Evolutionary conservation across 345 rosid species (phyloP).

Genomic region (Euphorbia lathyris): DNA sequence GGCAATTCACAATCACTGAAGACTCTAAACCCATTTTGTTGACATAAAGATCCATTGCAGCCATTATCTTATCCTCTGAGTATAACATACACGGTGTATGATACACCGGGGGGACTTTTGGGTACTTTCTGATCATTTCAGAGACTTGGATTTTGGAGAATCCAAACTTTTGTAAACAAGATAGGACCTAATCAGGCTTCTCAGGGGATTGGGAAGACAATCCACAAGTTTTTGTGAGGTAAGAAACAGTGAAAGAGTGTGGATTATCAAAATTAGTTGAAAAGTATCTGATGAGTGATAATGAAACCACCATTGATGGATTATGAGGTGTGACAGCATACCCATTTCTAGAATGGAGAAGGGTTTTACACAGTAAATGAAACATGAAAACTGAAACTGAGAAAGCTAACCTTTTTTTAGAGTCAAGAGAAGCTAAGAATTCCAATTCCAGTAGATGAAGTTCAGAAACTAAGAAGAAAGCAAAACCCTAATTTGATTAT

Average conservation of each 20-base stretch:
- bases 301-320: not conserved
- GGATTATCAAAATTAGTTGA: not conserved
- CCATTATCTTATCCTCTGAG: too few relatives aligned
- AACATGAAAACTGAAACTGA: not conserved
- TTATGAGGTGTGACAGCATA: not conserved
- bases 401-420: not conserved
- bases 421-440: not conserved
- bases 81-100: too few relatives aligned
- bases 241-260: constrained; percentile 30
- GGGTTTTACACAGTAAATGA: not conserved
- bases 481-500: too few relatives aligned
- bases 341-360: not conserved
- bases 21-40: constrained; percentile 38
- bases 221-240: constrained; percentile 34
- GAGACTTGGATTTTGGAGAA: constrained; percentile 30
- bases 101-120: not conserved
- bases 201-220: constrained; percentile 26
- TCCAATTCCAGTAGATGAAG: not conserved
- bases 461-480: too few relatives aligned
- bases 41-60: too few relatives aligned
- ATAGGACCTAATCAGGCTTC: constrained; percentile 20
- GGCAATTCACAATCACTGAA: not conserved
- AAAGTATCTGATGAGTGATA: constrained; percentile 1
- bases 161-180: constrained; percentile 20
- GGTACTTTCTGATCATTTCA: constrained; percentile 3